These are phyloP conservation scores for Boletus reticuloceps DNA, from an alignment of 768 basidiomycete genomes.

Conservation along the genomic window DNA sequence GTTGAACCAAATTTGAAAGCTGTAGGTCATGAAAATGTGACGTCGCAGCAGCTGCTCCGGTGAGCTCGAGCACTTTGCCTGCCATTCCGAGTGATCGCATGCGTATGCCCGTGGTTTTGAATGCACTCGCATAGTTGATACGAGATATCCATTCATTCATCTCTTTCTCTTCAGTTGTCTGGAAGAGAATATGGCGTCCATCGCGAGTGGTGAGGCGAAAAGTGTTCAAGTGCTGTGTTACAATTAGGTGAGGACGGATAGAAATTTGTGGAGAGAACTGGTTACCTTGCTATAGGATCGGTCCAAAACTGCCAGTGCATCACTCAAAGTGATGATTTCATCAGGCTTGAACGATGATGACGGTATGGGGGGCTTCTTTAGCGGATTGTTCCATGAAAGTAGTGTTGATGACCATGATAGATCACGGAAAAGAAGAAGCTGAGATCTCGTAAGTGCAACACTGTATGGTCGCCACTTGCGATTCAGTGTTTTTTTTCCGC, in stretches of 20 bases:
- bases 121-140: slow-evolving; percentile 93
- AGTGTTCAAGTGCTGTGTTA: slow-evolving; percentile 53
- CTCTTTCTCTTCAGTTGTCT: slow-evolving; percentile 64
- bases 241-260: slow-evolving; percentile 1
- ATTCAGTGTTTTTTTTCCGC: slow-evolving; percentile 69
- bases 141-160: slow-evolving; percentile 87
- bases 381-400: slow-evolving; percentile 40
- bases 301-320: slow-evolving; percentile 80
- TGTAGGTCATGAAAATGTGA: slow-evolving; percentile 76
- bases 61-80: slow-evolving; percentile 66
- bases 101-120: slow-evolving; percentile 78
- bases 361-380: slow-evolving; percentile 38
- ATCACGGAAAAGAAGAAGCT: slow-evolving; percentile 88
- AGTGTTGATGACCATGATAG: slow-evolving; percentile 50
- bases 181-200: slow-evolving; percentile 80
- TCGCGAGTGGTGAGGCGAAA: slow-evolving; percentile 76
- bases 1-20: slow-evolving; percentile 24
- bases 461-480: slow-evolving; percentile 90
- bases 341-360: slow-evolving; percentile 67
- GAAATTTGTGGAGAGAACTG: not conserved
- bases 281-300: slow-evolving; percentile 72
- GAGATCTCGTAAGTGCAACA: slow-evolving; percentile 85
- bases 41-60: slow-evolving; percentile 82
- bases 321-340: slow-evolving; percentile 76
- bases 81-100: slow-evolving; percentile 78